Conservation (phyloP, 495 filamentous ascomycete species). For the Lophium mytilinum region DNA sequence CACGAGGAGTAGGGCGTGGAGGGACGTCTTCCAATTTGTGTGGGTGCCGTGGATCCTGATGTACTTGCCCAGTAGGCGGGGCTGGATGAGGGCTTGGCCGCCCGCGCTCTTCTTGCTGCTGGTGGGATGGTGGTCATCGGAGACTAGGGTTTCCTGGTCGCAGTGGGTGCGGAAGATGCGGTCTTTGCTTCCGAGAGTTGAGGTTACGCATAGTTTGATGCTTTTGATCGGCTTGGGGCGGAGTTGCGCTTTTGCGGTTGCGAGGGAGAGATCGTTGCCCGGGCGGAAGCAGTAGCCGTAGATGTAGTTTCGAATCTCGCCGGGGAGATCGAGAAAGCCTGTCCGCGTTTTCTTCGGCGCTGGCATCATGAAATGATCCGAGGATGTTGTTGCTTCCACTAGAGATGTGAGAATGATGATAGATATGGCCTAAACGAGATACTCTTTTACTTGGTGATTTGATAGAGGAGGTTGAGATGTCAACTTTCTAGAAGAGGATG, state of each 20-base stretch:
- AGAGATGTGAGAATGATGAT: background rate
- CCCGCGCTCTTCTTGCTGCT: background rate
- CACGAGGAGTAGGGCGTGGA: conserved; percentile 20
- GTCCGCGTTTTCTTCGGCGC: background rate
- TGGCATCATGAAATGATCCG: background rate
- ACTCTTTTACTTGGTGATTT: no score
- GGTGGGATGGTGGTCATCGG: background rate
- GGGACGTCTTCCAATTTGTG: conserved; percentile 11
- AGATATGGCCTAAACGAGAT: background rate
- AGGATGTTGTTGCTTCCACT: background rate
- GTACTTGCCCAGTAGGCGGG: conserved; percentile 8
- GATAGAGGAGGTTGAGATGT: no score
- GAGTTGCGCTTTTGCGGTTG: background rate
- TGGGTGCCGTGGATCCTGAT: conserved; percentile 5
- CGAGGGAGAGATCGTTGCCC: conserved; percentile 11
- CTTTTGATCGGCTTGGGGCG: background rate
- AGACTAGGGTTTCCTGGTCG: background rate
- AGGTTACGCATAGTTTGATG: background rate
- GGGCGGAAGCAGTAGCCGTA: conserved; percentile 14
- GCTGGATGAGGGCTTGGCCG: conserved; percentile 3
- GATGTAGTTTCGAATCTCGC: conserved; percentile 17
- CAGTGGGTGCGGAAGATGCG: no score
- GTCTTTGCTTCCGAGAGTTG: background rate
- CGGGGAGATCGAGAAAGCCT: conserved; percentile 16
- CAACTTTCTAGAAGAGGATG: no score